Percentiles rank a stretch among this genome's conserved stretches.
phyloP scores from a whole-genome alignment of 495 filamentous ascomycete genomes.

The Penicillium odoratum region DNA sequence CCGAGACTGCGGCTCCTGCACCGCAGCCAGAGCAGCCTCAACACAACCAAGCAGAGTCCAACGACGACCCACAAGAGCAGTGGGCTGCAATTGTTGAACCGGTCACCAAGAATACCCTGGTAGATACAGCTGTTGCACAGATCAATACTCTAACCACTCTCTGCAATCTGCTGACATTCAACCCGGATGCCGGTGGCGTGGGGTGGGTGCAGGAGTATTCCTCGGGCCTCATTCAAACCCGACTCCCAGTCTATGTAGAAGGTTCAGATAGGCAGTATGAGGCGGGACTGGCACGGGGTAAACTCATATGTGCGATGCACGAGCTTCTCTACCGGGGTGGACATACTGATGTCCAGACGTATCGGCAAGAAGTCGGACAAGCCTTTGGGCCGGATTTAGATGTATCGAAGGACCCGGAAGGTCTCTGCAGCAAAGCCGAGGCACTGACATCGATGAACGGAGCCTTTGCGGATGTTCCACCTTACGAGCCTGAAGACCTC shows the following conservation, averaged over 20 bases:
- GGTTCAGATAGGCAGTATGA: constrained; percentile 51
- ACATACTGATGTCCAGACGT: constrained; percentile 47
- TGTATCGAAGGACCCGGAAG: constrained; percentile 46
- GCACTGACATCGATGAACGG: constrained; percentile 55
- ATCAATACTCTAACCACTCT: constrained; percentile 57
- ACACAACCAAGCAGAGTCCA: constrained; percentile 18
- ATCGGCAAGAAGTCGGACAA: constrained; percentile 47
- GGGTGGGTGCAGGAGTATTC: constrained; percentile 59
- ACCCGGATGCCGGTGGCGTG: constrained; percentile 38
- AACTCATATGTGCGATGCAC: constrained; percentile 52
- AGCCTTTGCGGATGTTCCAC: constrained; percentile 38
- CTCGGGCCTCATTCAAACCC: constrained; percentile 43
- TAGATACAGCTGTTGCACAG: constrained; percentile 65
- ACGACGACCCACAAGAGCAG: constrained; percentile 49
- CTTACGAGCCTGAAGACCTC: constrained; percentile 28
- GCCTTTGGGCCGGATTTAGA: constrained; percentile 45
- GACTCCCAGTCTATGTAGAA: constrained; percentile 47
- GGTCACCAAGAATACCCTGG: constrained; percentile 58
- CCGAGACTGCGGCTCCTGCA: constrained; percentile 19
- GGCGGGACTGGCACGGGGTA: constrained; percentile 51
- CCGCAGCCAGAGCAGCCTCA: constrained; percentile 2
- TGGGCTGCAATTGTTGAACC: constrained; percentile 64
- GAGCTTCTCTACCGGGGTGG: constrained; percentile 56
- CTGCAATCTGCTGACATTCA: constrained; percentile 52
- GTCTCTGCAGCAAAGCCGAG: constrained; percentile 58